A percentile compares a stretch with the other conserved stretches of the same genome.
Evolutionary conservation across 2,329 filamentous ascomycete species (phyloP).

Genomic region (Mollisiaceae sp.): DNA sequence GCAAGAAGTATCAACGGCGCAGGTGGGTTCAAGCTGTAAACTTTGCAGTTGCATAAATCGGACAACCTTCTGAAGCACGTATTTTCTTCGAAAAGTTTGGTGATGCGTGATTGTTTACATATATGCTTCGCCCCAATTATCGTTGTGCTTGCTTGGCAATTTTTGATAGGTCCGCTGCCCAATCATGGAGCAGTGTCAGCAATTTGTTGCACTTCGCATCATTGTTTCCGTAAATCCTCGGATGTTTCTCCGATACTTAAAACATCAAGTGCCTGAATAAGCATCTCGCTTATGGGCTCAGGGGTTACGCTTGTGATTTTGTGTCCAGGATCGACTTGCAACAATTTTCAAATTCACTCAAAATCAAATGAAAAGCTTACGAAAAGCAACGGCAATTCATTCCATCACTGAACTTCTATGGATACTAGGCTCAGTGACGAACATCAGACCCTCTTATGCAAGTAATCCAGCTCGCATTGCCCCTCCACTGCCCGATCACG

Average conservation of each 20-base stretch:
- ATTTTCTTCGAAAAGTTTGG: not conserved
- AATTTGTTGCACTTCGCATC: conserved; percentile 15
- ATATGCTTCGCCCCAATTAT: conserved; percentile 2
- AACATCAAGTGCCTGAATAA: conserved; percentile 8
- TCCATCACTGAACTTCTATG: not conserved
- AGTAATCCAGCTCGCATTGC: too few relatives aligned
- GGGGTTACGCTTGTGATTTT: not conserved
- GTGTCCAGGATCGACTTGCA: not conserved
- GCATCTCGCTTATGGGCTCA: not conserved
- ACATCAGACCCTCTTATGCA: not conserved
- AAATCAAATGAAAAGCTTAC: too few relatives aligned
- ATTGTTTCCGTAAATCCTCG: conserved; percentile 9
- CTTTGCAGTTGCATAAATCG: not conserved
- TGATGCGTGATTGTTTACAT: not conserved
- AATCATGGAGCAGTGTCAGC: conserved; percentile 2
- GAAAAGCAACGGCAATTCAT: not conserved
- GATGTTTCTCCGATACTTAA: conserved; percentile 11
- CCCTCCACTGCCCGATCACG: too few relatives aligned
- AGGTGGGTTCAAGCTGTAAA: conserved; percentile 66
- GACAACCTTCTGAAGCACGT: not conserved
- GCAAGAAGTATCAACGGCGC: conserved; percentile 55
- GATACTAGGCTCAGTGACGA: not conserved
- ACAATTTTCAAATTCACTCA: not conserved
- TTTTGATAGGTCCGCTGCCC: not conserved
- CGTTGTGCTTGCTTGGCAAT: not conserved